These are phyloP conservation scores for Phytophthora lateralis DNA, from an alignment of 352 stramenopile genomes.

Conservation along the genomic window DNA sequence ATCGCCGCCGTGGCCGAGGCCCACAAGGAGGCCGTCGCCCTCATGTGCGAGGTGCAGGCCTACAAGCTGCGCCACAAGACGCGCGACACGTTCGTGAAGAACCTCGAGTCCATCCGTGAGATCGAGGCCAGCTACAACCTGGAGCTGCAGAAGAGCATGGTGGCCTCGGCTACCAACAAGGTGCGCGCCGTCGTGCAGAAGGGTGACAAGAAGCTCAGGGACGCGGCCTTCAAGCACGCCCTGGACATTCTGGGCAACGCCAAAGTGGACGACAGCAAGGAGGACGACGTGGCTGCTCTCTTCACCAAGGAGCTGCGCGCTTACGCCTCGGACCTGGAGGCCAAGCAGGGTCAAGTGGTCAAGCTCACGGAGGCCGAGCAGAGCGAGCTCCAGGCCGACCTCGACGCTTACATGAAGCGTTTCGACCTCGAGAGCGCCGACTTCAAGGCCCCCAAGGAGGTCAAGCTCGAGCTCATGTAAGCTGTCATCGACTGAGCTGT, in stretches of 20 bases:
- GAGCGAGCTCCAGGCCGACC: conserved; percentile 80
- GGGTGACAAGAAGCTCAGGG: conserved; percentile 88
- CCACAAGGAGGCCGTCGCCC: conserved; percentile 81
- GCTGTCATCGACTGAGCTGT: conserved; percentile 17
- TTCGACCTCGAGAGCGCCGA: conserved; percentile 80
- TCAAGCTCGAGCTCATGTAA: conserved; percentile 90
- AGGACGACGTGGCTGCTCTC: conserved; percentile 81
- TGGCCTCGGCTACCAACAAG: conserved; percentile 70
- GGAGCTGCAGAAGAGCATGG: conserved; percentile 87
- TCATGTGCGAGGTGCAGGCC: conserved; percentile 87
- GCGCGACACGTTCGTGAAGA: conserved; percentile 86
- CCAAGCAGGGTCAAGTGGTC: conserved; percentile 81
- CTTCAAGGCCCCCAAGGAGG: conserved; percentile 83
- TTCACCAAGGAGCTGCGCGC: conserved; percentile 86
- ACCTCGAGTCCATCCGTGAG: conserved; percentile 86
- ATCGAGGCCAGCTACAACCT: conserved; percentile 84
- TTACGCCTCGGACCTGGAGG: conserved; percentile 74
- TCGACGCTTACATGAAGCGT: conserved; percentile 89
- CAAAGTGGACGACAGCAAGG: conserved; percentile 75
- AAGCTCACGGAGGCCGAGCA: conserved; percentile 79
- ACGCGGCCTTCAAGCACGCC: conserved; percentile 84
- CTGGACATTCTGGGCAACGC: conserved; percentile 81
- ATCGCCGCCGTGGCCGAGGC: conserved; percentile 75
- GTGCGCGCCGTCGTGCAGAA: conserved; percentile 75
- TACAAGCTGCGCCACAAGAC: conserved; percentile 90